phyloP scores from a whole-genome alignment of 2,329 filamentous ascomycete genomes.

The Aspergillus tanneri region DNA sequence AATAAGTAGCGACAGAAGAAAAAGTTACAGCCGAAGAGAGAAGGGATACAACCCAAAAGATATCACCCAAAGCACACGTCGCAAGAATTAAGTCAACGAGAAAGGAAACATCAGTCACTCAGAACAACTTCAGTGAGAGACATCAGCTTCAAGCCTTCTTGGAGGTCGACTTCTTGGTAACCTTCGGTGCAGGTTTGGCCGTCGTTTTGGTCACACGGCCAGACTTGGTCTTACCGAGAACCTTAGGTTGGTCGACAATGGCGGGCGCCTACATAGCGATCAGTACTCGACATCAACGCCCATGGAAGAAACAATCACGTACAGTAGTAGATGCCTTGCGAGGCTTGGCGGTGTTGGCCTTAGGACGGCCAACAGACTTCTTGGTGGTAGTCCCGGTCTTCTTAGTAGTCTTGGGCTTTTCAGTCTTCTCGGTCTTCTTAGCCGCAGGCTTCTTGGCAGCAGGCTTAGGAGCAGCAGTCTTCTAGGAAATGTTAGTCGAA shows the following conservation, averaged over 20 bases:
- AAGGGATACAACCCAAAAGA: constrained; percentile 29
- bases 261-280: constrained; percentile 57
- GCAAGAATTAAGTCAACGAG: constrained; percentile 14
- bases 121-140: constrained; percentile 12
- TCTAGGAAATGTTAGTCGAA: constrained; percentile 6
- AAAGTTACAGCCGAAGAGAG: constrained; percentile 32
- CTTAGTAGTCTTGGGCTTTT: constrained; percentile 47
- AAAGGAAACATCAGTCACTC: constrained; percentile 20
- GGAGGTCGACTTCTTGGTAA: constrained; percentile 48
- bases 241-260: constrained; percentile 66
- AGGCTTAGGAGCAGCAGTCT: constrained; percentile 24
- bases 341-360: constrained; percentile 55
- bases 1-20: constrained; percentile 23
- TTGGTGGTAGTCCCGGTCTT: constrained; percentile 48
- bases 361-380: constrained; percentile 53
- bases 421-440: constrained; percentile 50
- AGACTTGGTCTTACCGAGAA: constrained; percentile 79
- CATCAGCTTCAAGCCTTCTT: constrained; percentile 36
- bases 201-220: constrained; percentile 75
- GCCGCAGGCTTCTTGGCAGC: constrained; percentile 23
- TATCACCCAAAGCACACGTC: constrained; percentile 18
- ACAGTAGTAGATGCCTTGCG: constrained; percentile 51
- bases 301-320: constrained; percentile 20
- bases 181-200: constrained; percentile 46
- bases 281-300: constrained; percentile 17